phyloP scores from a whole-genome alignment of 129 eudicot genomes.

The Apium graveolens region DNA sequence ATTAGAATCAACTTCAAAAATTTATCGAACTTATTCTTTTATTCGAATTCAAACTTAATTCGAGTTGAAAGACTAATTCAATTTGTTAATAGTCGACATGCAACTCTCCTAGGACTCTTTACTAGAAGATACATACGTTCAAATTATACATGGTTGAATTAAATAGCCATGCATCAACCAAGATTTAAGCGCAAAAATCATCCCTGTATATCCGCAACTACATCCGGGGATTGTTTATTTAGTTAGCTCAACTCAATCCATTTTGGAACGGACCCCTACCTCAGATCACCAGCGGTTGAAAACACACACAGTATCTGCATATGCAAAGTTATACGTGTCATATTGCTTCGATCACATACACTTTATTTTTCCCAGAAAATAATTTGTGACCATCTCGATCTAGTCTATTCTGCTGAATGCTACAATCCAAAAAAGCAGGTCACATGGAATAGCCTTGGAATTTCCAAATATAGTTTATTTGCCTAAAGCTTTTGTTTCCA shows the following conservation, averaged over 20 bases:
- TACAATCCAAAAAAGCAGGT: background rate
- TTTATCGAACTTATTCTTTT: no score
- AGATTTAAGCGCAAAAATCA: background rate
- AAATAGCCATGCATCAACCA: background rate
- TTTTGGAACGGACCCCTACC: background rate
- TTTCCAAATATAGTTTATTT: background rate
- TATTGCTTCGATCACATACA: background rate
- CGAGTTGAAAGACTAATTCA: no score
- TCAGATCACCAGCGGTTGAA: background rate
- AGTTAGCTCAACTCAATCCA: background rate
- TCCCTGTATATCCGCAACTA: background rate
- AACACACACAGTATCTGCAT: background rate
- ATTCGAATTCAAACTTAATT: no score
- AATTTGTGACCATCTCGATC: background rate
- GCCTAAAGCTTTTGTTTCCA: background rate
- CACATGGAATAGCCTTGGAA: constrained; percentile 1
- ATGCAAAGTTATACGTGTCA: background rate
- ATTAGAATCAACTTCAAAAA: no score
- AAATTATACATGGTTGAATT: no score
- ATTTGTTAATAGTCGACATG: no score
- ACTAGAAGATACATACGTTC: no score
- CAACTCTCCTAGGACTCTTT: no score
- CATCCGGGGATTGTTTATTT: background rate
- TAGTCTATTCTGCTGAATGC: background rate
- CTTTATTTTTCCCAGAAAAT: background rate